Conservation (phyloP, 2,329 filamentous ascomycete genomes). For the Colletotrichum limetticola region DNA sequence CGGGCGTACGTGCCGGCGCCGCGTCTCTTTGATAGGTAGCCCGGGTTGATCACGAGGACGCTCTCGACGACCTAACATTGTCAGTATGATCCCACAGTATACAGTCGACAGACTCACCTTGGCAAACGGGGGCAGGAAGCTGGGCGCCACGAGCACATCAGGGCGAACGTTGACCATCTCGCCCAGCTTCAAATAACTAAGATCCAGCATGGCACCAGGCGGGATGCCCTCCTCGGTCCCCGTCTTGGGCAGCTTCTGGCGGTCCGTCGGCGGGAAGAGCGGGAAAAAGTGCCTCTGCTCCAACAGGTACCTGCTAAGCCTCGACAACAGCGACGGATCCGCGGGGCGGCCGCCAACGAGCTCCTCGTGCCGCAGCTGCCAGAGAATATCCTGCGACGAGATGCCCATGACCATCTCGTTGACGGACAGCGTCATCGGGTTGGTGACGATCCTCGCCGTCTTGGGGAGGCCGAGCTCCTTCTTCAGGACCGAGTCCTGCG, state of each 20-base stretch:
- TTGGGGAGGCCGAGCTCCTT: conserved; percentile 85
- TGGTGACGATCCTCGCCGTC: conserved; percentile 81
- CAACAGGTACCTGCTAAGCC: conserved; percentile 82
- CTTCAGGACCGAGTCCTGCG: conserved; percentile 69
- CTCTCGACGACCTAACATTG: conserved; percentile 82
- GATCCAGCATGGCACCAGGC: conserved; percentile 83
- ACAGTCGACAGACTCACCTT: conserved; percentile 68
- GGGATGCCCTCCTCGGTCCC: conserved; percentile 68
- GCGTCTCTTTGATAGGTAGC: conserved; percentile 84
- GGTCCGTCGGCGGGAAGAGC: conserved; percentile 82
- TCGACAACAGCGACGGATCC: conserved; percentile 71
- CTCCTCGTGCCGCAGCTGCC: conserved; percentile 83
- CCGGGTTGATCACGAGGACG: conserved; percentile 91
- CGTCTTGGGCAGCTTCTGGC: conserved; percentile 73
- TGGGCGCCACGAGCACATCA: conserved; percentile 86
- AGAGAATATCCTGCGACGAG: conserved; percentile 85
- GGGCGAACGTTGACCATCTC: conserved; percentile 90
- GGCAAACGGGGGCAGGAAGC: conserved; percentile 84
- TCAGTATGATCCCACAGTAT: conserved; percentile 5
- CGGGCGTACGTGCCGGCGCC: conserved; percentile 88
- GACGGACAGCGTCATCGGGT: conserved; percentile 88
- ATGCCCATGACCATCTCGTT: conserved; percentile 89
- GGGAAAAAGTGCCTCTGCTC: conserved; percentile 94
- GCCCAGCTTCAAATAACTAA: conserved; percentile 85
- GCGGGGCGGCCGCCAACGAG: conserved; percentile 65